Conservation (phyloP, 2,329 filamentous ascomycete species). For the Pseudogymnoascus sp. region DNA sequence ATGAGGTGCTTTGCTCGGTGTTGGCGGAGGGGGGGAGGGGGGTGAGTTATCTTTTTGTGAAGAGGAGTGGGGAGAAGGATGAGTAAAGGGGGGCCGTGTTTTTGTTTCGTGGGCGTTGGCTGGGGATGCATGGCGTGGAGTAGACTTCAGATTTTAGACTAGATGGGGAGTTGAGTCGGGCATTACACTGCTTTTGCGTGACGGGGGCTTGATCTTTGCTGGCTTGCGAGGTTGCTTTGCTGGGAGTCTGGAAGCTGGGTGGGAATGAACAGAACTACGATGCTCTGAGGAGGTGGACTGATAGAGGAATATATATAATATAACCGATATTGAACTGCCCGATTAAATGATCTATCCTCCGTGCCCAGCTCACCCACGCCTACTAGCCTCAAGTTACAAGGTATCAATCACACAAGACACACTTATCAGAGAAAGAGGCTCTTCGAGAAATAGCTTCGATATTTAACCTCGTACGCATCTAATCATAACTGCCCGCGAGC, state of each 20-base stretch:
- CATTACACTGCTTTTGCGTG: neutral
- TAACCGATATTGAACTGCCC: neutral
- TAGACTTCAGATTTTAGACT: neutral
- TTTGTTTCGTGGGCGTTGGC: neutral
- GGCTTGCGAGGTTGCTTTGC: neutral
- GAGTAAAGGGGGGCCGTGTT: neutral
- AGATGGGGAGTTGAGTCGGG: neutral
- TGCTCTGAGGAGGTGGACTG: neutral
- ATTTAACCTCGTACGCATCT: neutral
- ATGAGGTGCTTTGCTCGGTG: too few species aligned
- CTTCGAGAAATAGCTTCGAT: neutral
- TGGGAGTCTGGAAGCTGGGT: neutral
- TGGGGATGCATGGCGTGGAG: neutral
- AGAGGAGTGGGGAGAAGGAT: slow-evolving; percentile 14
- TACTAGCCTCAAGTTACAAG: neutral
- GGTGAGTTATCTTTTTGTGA: slow-evolving; percentile 45
- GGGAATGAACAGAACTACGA: neutral
- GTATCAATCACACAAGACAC: neutral
- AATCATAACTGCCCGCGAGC: neutral
- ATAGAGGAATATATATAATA: neutral
- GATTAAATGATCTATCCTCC: neutral
- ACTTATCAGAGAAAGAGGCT: neutral
- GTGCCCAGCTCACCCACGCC: neutral
- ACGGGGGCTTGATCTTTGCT: neutral
- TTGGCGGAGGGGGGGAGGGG: slow-evolving; percentile 21